Conservation (phyloP, 495 filamentous ascomycete genomes). For the Aspergillus carlsbadensis region DNA sequence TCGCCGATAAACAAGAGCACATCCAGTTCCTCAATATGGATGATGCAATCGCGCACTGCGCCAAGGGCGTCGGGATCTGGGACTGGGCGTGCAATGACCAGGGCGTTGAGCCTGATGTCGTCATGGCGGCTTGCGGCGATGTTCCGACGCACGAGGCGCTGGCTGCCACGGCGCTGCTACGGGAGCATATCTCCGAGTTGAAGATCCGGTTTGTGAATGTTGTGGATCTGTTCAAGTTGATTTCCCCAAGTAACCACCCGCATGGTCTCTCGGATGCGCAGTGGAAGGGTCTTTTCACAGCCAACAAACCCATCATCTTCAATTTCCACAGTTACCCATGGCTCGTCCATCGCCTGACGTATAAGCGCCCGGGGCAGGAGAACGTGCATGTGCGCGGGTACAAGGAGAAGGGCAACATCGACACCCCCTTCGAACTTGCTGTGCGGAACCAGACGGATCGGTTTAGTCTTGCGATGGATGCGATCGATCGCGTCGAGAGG, state of each 20-base stretch:
- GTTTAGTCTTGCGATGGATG: constrained; percentile 69
- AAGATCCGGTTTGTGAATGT: constrained; percentile 75
- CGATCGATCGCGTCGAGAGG: constrained; percentile 60
- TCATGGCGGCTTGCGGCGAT: constrained; percentile 71
- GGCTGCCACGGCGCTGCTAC: constrained; percentile 64
- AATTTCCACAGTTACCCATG: constrained; percentile 80
- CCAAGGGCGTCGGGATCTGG: constrained; percentile 64
- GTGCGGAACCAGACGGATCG: constrained; percentile 70
- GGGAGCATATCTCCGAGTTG: constrained; percentile 61
- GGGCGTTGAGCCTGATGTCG: constrained; percentile 61
- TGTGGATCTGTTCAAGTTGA: constrained; percentile 73
- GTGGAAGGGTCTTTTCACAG: constrained; percentile 65
- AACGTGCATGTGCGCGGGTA: constrained; percentile 72
- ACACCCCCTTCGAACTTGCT: constrained; percentile 70
- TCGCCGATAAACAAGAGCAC: constrained; percentile 74
- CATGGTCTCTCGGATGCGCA: constrained; percentile 63
- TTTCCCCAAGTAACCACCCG: constrained; percentile 60
- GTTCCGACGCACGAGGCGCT: constrained; percentile 68
- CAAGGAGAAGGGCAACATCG: constrained; percentile 76
- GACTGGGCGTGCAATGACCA: constrained; percentile 58
- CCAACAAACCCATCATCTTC: constrained; percentile 68
- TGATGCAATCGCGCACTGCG: constrained; percentile 66
- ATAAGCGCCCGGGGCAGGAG: constrained; percentile 60
- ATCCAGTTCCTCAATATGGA: constrained; percentile 70
- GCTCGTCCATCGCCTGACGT: constrained; percentile 70